phyloP scores from a whole-genome alignment of 306 rosid species.

The Canavalia ensiformis region DNA sequence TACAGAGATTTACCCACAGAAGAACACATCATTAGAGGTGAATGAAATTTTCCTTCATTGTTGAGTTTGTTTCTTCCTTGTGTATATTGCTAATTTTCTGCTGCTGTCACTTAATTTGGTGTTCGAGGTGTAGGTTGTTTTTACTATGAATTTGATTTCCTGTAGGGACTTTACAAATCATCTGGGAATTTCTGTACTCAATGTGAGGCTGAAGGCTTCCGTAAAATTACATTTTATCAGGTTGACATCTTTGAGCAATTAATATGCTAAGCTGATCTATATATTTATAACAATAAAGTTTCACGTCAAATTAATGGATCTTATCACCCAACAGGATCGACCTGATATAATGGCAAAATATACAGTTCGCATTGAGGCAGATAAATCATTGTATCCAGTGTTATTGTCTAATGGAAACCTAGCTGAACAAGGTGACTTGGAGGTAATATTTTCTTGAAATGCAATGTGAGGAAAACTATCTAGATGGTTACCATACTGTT shows the following conservation, averaged over 20 bases:
- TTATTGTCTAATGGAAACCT: constrained; percentile 96
- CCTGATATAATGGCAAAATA: constrained; percentile 99
- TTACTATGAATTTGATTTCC: constrained; percentile 50
- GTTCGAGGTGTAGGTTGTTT: constrained; percentile 8
- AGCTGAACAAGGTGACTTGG: constrained; percentile 80
- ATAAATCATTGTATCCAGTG: constrained; percentile 89
- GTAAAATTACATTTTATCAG: constrained; percentile 94
- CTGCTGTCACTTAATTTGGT: constrained; percentile 19
- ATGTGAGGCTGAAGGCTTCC: constrained; percentile 99
- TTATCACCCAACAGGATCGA: constrained; percentile 77
- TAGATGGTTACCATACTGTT: constrained; percentile 40
- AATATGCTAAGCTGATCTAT: constrained; percentile 24
- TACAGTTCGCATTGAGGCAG: constrained; percentile 84
- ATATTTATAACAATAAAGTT: constrained; percentile 36
- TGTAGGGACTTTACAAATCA: constrained; percentile 92
- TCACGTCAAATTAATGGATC: constrained; percentile 45
- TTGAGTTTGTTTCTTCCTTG: constrained; percentile 10
- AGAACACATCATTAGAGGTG: constrained; percentile 95
- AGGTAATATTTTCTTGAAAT: constrained; percentile 64
- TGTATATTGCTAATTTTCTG: constrained; percentile 12
- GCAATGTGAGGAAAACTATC: constrained; percentile 12
- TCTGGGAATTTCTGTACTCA: constrained; percentile 98
- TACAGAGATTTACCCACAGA: constrained; percentile 81
- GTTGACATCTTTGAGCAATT: constrained; percentile 53
- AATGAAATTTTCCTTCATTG: constrained; percentile 24